Base-by-base conservation (phyloP, 2,329 filamentous ascomycete genomes). In the Epicoccum sorghinum region DNA sequence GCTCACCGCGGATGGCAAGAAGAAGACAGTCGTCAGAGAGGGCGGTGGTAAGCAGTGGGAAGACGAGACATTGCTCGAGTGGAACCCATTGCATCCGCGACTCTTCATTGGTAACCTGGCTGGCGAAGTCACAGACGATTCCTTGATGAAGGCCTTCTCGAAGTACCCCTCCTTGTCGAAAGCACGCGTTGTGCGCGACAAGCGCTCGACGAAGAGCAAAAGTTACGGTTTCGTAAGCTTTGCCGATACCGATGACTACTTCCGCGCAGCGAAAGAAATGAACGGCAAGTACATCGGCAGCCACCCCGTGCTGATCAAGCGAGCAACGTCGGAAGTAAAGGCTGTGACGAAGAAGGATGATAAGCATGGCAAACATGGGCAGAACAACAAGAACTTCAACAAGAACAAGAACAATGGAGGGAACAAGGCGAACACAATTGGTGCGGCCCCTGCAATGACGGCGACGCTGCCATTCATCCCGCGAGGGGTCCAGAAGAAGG, bases 231-330 rank as follows among this genome's bases (percentile, higher is more conserved):
- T 99, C 70, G 93, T 99, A 51, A 95, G 91, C 75, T 98, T 99
- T 78, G 89, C 88, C 67, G 90, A 97, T 71, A 90, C 92, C 27
- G 95, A 99, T 74, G 93, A 97, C 70, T 98, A 96, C 74, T 98
- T 99, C 81, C 86, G 91, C 68, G 93, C 95, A 1, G 93, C 92
- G 67, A 92, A 95, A 78, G 93, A 98, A 79, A 98, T 98, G 95
- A 90, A 97, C 69, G 93, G 93, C 66, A 98, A 99, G 79, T 99
- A 99, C 77, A 98, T 99, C 71, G 93, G 96, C 68, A 97, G 92
- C 73, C 95, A 98, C 75, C 95, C 95, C 0, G 90, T 97, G 25
- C 80, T 90, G 24, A 84, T 98, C 63, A 88, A 90, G 75, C 90
- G 95, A 74, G 91, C 90, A 62, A 96, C 89, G 64, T 96, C 93